Evolutionary conservation across 2,329 filamentous ascomycete genomes (phyloP).

Genomic region (Neodidymelliopsis sp.): DNA sequence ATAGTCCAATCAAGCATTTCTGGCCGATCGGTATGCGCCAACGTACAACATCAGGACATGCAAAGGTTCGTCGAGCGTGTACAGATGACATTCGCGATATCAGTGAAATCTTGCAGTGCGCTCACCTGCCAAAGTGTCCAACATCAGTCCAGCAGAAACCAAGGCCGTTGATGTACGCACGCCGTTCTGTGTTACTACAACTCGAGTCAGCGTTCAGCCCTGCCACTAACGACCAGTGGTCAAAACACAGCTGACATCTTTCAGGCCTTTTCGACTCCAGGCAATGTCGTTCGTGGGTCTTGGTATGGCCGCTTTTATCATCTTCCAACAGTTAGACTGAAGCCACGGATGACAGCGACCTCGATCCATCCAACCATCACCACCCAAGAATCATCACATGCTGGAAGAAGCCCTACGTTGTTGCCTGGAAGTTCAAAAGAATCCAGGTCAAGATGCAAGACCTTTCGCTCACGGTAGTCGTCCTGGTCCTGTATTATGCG

Average conservation of each 20-base stretch:
- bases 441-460: not conserved
- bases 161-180: not conserved
- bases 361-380: not conserved
- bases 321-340: not conserved
- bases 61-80: not conserved
- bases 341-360: not conserved
- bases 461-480: not conserved
- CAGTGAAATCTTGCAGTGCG: not conserved
- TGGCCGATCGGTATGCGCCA: not conserved
- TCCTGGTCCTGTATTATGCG: not conserved
- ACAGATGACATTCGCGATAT: not conserved
- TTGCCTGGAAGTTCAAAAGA: not conserved
- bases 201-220: conserved; percentile 12
- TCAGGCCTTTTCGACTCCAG: not conserved
- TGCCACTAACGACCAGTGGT: not conserved
- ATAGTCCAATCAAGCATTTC: conserved; percentile 6
- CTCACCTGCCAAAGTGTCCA: conserved; percentile 8
- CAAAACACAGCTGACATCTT: conserved; percentile 6
- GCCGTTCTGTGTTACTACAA: conserved; percentile 7
- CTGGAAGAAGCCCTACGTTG: not conserved
- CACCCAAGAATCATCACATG: conserved; percentile 5
- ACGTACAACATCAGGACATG: conserved; percentile 4
- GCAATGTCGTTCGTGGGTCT: not conserved
- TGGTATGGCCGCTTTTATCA: conserved; percentile 8
- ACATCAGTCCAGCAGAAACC: not conserved